Evolutionary conservation across 129 eudicot genomes (phyloP).

Genomic region (Ambrosia artemisiifolia): DNA sequence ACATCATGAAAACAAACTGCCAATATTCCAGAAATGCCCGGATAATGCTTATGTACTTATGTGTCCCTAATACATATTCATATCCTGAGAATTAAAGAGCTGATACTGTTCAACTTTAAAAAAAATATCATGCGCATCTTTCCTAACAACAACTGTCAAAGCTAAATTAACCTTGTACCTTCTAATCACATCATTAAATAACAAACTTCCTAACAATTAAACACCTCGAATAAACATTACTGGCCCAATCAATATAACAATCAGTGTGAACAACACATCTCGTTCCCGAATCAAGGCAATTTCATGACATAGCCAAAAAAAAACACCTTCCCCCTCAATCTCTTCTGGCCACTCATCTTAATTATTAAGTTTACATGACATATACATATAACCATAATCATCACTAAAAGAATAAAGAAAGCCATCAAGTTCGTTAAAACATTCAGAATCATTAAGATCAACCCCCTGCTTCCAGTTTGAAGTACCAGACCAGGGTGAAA

Average conservation of each 20-base stretch:
- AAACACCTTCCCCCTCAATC: neutral
- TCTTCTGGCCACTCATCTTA: neutral
- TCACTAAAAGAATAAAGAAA: neutral
- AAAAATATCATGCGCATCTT: neutral
- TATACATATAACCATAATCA: neutral
- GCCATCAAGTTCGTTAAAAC: neutral
- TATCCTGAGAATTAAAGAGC: neutral
- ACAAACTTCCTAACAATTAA: neutral
- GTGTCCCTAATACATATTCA: neutral
- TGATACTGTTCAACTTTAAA: neutral
- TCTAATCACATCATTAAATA: neutral
- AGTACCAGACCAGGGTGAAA: neutral
- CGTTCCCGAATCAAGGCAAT: neutral
- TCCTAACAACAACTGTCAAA: neutral
- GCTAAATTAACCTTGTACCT: neutral
- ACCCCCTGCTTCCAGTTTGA: neutral
- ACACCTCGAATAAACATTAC: neutral
- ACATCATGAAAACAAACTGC: slow-evolving; percentile 11
- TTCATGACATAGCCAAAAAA: neutral
- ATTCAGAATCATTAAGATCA: neutral
- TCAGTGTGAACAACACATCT: neutral
- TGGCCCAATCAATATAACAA: neutral
- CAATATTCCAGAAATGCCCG: neutral
- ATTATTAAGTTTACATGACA: neutral
- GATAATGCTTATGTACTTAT: slow-evolving; percentile 1